Base-by-base conservation (phyloP, 371 early-diverging fungal genomes). In the Gilbertella persicaria region DNA sequence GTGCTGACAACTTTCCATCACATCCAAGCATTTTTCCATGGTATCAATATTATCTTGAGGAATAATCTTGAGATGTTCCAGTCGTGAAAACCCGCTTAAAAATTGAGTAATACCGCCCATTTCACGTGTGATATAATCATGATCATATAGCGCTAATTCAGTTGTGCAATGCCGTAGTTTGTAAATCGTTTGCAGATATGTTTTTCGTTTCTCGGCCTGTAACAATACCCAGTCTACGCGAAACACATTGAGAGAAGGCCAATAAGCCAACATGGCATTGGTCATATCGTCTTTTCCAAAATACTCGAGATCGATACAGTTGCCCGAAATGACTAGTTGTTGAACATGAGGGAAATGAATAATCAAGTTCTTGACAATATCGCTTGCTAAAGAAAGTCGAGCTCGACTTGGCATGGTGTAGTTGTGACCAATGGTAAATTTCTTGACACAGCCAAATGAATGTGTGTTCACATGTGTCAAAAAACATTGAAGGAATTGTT, bases 401-500 rank as follows among this genome's bases (percentile, higher is more conserved):
- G 55, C 43, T 38, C 51, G 42, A 23, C 44, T 50, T 5, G 50
- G 50, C n/a, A 38, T 37, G 0, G 58, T 50, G 12, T 50, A 58
- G 2, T 38, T 39, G 16, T 28, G 28, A 7, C 53, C 53, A 28
- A 58, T 50, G 3, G 39, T 39, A 7, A 58, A 19, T 0, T 25
- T 28, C 23, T 50, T 50, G 5, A 50, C 25, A 2, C 28, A 45
- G 2, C 2, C 16, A 39, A 38, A 45, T 4, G 40, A n/a, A 0
- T 29, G 13, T 12, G 13, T 4, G 4, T 20, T 40, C 1, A 21
- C 17, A 8, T 8, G 23, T 6, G 21, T 33, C 2, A 23, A 26
- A 29, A 58, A 40, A 21, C 29, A 58, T 0, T 30, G 16, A n/a
- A 58, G 26, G 14, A 58, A 53, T 16, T 44, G 37, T 17, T 37